Percentiles rank a stretch among this genome's conserved stretches.
phyloP scores from a whole-genome alignment of 2,329 filamentous ascomycete genomes.

The Epichloe hybrida region DNA sequence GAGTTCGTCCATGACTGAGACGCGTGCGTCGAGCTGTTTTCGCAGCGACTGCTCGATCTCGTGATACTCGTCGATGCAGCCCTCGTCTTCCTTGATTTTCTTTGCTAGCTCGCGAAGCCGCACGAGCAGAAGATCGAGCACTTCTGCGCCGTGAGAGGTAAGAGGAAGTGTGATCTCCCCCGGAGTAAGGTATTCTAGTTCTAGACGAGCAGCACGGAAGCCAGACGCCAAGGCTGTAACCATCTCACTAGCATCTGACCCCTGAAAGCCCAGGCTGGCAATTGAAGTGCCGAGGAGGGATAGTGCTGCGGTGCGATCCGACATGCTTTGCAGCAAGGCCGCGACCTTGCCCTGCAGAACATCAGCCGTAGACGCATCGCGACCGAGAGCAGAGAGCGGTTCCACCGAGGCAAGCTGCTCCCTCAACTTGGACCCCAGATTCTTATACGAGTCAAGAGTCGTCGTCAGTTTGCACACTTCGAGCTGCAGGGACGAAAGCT shows the following conservation, averaged over 20 bases:
- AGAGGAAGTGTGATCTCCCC: constrained; percentile 43
- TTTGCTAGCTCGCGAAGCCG: constrained; percentile 36
- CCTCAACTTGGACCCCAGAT: constrained; percentile 24
- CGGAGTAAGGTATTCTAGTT: constrained; percentile 48
- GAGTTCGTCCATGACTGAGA: constrained; percentile 36
- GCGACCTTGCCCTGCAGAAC: constrained; percentile 30
- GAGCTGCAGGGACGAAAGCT: constrained; percentile 33
- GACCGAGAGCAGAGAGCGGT: constrained; percentile 1
- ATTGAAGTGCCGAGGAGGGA: constrained; percentile 32
- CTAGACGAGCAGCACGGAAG: constrained; percentile 43
- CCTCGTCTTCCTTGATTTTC: constrained; percentile 34
- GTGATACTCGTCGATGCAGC: constrained; percentile 47
- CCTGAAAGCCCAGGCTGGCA: constrained; percentile 35
- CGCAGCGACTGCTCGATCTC: constrained; percentile 40
- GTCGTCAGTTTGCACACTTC: constrained; percentile 34
- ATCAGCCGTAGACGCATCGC: constrained; percentile 10
- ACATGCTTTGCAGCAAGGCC: constrained; percentile 29
- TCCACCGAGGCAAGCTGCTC: constrained; percentile 19
- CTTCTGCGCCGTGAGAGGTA: constrained; percentile 36
- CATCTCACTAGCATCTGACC: constrained; percentile 33
- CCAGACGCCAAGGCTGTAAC: constrained; percentile 32
- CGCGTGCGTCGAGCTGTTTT: constrained; percentile 40
- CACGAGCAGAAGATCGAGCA: constrained; percentile 40
- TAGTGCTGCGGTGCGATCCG: constrained; percentile 35
- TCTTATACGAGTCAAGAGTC: constrained; percentile 33